Evolutionary conservation across 2,329 filamentous ascomycete genomes (phyloP), one percentile per base, ranked within the genome.

Genomic region (Chalara sp.): DNA sequence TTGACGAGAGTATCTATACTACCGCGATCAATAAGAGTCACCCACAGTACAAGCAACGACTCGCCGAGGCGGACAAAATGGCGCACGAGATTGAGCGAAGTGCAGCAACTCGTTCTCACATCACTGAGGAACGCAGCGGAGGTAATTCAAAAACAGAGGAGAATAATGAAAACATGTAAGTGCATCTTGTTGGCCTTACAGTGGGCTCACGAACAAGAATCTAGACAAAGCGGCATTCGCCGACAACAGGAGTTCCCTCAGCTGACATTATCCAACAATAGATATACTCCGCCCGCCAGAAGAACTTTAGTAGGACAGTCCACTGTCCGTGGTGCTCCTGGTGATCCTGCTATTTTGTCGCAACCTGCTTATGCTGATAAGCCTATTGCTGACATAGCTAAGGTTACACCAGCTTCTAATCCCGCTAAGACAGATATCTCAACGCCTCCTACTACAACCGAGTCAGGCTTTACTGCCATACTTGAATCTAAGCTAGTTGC

Each of bases 1-100:
- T 97, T 66, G 84, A 97, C 63, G 93, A 97, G 70, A 90, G 88
- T 60, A 82, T 93, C 42, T 99, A 99, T 71, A 99, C 93, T 1
- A 99, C 93, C 6, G 73, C 81, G 40, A 95, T 99, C 63, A 83
- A 99, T 68, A 89, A 84, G 63, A 87, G 70, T 56, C 84, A 95
- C 61, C 91, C 93, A 1, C 76, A 86, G 48, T 96, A 95, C 69
- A 84, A 81, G 56, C 82, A 89, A 67, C 81, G 85, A 57, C 77
- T 87, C 61, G 89, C 87, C 4, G 80, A 84, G 35, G 93, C 91
- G 2, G 89, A 91, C 28, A 84, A 78, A 58, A 87, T 92, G 63
- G 93, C 90, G 21, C 83, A 87, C 53, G 92, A 97, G 68, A 99
- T 99, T 60, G 89, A 96, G 68, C 76, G 79, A 44, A 87, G 83